Base-by-base conservation (phyloP, 192 early-diverging fungal genomes). In the Coemansia sp. region DNA sequence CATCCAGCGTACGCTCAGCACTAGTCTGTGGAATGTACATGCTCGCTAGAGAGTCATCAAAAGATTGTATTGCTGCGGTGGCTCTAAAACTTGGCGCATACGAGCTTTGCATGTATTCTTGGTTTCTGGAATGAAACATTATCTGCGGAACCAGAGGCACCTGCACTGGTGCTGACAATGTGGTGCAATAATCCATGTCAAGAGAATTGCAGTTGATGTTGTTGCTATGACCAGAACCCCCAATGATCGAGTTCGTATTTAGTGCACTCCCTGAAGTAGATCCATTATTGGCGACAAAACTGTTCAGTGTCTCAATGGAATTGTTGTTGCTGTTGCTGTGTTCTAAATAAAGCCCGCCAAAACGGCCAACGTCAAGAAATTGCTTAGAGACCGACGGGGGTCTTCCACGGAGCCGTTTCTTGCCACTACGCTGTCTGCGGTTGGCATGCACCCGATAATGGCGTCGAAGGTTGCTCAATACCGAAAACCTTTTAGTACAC, bases 401-500 rank as follows among this genome's bases (percentile, higher is more conserved):
- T 15, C 39, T 26, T 9, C 48, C 63, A 8, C 63, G 64, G 18
- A 10, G 18, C 9, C 70, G 61, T 21, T 52, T 52, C 32, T 15
- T 45, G 37, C 53, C 52, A 18, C 53, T 45, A 40, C 48, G 50
- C 13, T 37, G 44, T 6, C 56, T 56, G 44, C 64, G 49, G 15
- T 70, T 67, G 10, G 72, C 54, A 23, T 81, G 79, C 18, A 81
- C 79, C 15, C 72, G 66, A 45, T 69, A 61, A 79, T 93, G 92
- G 18, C 92, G 86, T 16, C 92, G 85, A 70, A 92, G 88, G 45
- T 93, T 93, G 62, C 90, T 91, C 54, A 88, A 87, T 19, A 93
- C 92, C 11, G 89, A 90, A 71, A 93, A 93, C 57, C 87, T 85
- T 59, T 89, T 86, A 16, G 86, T 88, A 61, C 92, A 93, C 10